phyloP scores from a whole-genome alignment of 441 rosid genomes.

The Flueggea neowawraea region DNA sequence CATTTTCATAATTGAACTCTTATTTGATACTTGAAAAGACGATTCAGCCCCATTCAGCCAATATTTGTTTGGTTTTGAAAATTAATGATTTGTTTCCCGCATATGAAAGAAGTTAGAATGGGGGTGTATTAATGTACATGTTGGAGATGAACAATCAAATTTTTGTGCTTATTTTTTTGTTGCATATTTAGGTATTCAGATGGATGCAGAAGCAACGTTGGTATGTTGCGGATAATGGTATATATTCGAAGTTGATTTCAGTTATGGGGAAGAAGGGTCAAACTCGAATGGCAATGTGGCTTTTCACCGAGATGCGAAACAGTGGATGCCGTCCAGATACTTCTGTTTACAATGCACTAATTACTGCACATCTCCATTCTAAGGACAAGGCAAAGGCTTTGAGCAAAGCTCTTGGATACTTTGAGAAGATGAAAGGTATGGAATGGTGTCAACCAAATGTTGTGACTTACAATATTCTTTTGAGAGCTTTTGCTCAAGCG shows the following conservation, averaged over 20 bases:
- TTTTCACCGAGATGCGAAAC: constrained; percentile 91
- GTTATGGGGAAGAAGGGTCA: constrained; percentile 91
- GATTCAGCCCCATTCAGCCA: no score
- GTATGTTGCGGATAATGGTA: constrained; percentile 86
- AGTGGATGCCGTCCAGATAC: constrained; percentile 92
- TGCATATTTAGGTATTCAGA: constrained; percentile 66
- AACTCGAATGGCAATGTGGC: constrained; percentile 96
- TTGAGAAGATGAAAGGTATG: constrained; percentile 74
- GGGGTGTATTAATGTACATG: not conserved
- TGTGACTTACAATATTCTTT: constrained; percentile 84
- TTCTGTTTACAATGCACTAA: constrained; percentile 85
- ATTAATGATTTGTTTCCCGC: no score
- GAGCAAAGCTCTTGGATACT: constrained; percentile 69
- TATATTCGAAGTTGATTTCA: constrained; percentile 78
- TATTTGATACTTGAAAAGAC: no score
- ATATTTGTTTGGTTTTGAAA: no score
- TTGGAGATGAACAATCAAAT: not conserved
- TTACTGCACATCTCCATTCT: constrained; percentile 83
- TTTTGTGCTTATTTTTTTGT: not conserved
- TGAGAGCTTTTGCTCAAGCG: constrained; percentile 86
- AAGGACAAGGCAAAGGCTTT: constrained; percentile 75
- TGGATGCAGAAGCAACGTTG: constrained; percentile 97
- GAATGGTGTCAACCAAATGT: constrained; percentile 77
- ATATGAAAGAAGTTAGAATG: not conserved
- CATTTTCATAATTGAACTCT: no score